A percentile compares a stretch with the other conserved stretches of the same genome.
phyloP scores from a whole-genome alignment of 2,329 filamentous ascomycete genomes.

The Akanthomyces dipterigenus region DNA sequence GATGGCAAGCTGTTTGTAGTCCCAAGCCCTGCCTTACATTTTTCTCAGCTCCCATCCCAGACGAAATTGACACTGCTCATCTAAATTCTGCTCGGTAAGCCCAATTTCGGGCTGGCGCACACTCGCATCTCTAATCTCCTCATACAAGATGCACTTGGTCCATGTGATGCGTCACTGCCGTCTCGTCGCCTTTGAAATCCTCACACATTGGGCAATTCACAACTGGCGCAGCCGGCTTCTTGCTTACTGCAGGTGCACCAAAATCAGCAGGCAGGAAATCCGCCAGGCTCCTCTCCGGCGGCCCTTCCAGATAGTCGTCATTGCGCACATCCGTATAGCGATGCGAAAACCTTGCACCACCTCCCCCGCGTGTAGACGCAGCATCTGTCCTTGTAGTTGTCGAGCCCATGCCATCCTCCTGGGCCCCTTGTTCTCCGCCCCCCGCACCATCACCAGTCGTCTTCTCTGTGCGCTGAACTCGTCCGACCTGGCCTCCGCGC shows the following conservation, averaged over 20 bases:
- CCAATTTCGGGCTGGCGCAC: neutral
- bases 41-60: too few species aligned
- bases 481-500: slow-evolving; percentile 62
- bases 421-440: slow-evolving; percentile 5
- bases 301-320: slow-evolving; percentile 31
- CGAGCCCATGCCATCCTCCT: neutral
- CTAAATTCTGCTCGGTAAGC: too few species aligned
- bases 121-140: neutral
- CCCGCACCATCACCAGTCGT: slow-evolving; percentile 13
- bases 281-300: slow-evolving; percentile 34
- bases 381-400: neutral
- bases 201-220: slow-evolving; percentile 58
- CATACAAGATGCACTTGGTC: slow-evolving; percentile 29
- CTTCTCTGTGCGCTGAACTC: slow-evolving; percentile 58
- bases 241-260: slow-evolving; percentile 21
- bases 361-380: slow-evolving; percentile 12
- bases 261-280: slow-evolving; percentile 40
- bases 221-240: slow-evolving; percentile 10
- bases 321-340: slow-evolving; percentile 29
- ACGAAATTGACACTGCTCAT: too few species aligned
- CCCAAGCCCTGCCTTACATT: too few species aligned
- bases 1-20: too few species aligned
- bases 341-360: slow-evolving; percentile 20
- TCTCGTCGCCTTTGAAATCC: slow-evolving; percentile 60
- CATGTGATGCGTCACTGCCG: slow-evolving; percentile 62